Base-by-base conservation (phyloP, 768 basidiomycete genomes). In the Cyclocybe cylindracea region DNA sequence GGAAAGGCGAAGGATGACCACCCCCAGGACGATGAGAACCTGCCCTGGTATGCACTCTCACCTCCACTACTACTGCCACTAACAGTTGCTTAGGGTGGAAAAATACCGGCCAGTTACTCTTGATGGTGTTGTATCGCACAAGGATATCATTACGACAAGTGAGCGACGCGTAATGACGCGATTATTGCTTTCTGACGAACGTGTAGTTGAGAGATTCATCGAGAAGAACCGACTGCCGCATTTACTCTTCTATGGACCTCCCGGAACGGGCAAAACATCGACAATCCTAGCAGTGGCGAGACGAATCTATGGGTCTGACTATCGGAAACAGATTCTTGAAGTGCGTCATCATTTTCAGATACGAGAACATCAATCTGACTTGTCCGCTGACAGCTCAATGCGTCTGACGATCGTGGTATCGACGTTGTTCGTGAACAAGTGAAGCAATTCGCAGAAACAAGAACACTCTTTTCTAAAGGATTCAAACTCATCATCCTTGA, bases 381-480 rank as follows among this genome's bases (percentile, higher is more conserved):
- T 31, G 46, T 19, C 2, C 31, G n/a, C n/a, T 31, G 6, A 43
- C 16, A 96, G 94, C 80, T 99, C 39, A 99, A 99, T 66, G 97
- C 97, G 5, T 97, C 94, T 1, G 97, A 99, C 66, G 97, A 98
- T 64, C 86, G 97, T 63, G 97, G 97, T 32, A 99, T 99, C 54
- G 97, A 99, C 54, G 95, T 98, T 39, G 97, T 99, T 13, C 85
- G 97, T 45, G 97, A 98, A 70, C 95, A 98, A 76, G 95, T 99
- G 68, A 99, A 98, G 68, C 94, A 93, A 64, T 99, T 98, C 61
- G 94, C 97, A 1, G 93, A 95, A 72, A 98, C 95, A 10, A 84
- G 94, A 46, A 97, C 94, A 8, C 71, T 98, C 5, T 89, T 86
- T 65, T 84, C 93, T 10, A 94, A 94, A 62, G 93, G 93, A 13